phyloP scores from a whole-genome alignment of 163 green algal genomes.

The Prototheca wickerhamii region DNA sequence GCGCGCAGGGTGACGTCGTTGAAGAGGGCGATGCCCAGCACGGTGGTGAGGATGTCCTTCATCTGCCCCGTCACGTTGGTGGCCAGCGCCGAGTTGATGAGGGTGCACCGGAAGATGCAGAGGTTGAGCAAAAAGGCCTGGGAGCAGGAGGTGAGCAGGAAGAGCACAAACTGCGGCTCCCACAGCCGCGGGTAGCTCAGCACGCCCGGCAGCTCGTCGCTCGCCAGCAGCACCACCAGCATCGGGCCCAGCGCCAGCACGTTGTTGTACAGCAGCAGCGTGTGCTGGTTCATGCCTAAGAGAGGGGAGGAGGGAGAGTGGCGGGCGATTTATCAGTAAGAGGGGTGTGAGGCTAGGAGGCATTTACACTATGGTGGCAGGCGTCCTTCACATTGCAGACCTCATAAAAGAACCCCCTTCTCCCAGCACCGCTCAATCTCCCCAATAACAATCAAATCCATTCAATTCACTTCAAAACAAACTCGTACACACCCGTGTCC shows the following conservation, averaged over 20 bases:
- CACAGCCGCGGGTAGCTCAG: neutral
- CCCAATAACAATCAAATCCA: too few relatives aligned
- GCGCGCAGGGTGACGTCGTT: conserved; percentile 25
- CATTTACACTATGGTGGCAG: neutral
- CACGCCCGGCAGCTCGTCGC: conserved; percentile 28
- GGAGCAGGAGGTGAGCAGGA: conserved; percentile 37
- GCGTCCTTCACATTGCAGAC: too few relatives aligned
- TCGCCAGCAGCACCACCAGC: conserved; percentile 26
- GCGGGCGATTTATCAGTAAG: neutral
- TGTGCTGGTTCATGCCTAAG: conserved; percentile 29
- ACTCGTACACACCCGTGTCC: conserved; percentile 21
- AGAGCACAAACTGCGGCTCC: conserved; percentile 25
- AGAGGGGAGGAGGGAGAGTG: neutral
- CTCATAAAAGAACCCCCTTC: too few relatives aligned
- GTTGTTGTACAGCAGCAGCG: conserved; percentile 50
- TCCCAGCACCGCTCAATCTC: too few relatives aligned
- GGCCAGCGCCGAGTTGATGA: conserved; percentile 40
- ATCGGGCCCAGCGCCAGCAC: conserved; percentile 44
- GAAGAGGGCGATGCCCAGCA: conserved; percentile 44
- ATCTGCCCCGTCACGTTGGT: conserved; percentile 52
- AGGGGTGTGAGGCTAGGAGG: neutral
- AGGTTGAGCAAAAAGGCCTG: conserved; percentile 55
- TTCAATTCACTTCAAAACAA: too few relatives aligned
- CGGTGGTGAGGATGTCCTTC: conserved; percentile 49
- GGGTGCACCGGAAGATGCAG: conserved; percentile 55